A percentile compares a stretch with the other conserved stretches of the same genome.
Evolutionary conservation across 805 yeast species (phyloP).

Genomic region (Hanseniaspora occidentalis): DNA sequence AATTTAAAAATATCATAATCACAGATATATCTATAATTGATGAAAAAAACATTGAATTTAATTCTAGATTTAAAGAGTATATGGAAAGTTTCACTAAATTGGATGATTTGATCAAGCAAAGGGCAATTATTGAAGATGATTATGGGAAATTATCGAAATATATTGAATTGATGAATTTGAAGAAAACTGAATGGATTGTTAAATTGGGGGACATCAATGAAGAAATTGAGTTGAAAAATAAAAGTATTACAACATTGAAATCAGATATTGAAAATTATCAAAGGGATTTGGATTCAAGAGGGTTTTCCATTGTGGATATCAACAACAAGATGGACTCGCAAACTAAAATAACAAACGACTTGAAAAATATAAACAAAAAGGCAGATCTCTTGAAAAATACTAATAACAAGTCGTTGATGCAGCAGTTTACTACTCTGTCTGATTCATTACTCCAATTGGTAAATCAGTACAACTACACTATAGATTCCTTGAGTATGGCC

Average conservation of each 20-base stretch:
- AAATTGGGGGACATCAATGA: slow-evolving; percentile 42
- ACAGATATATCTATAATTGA: slow-evolving; percentile 32
- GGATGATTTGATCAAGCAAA: slow-evolving; percentile 41
- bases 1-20: slow-evolving; percentile 36
- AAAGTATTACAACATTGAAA: slow-evolving; percentile 30
- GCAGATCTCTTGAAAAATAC: slow-evolving; percentile 34
- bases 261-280: slow-evolving; percentile 31
- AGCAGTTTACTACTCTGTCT: too few species aligned
- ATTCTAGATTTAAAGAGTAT: slow-evolving; percentile 29
- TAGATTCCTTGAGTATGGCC: too few species aligned
- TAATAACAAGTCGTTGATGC: too few species aligned
- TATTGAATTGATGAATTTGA: slow-evolving; percentile 50
- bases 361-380: slow-evolving; percentile 34
- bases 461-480: too few species aligned
- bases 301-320: slow-evolving; percentile 49
- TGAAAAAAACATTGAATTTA: slow-evolving; percentile 29
- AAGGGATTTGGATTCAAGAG: slow-evolving; percentile 35
- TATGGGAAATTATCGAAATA: slow-evolving; percentile 59
- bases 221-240: slow-evolving; percentile 37
- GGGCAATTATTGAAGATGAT: slow-evolving; percentile 56
- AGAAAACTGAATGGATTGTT: slow-evolving; percentile 51
- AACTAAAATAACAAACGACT: slow-evolving; percentile 40
- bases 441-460: too few species aligned
- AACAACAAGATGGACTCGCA: slow-evolving; percentile 52
- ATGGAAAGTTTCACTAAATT: slow-evolving; percentile 34